Percentiles rank a stretch among this genome's conserved stretches.
Conservation (phyloP, 306 rosid species). For the Gillenia trifoliata region DNA sequence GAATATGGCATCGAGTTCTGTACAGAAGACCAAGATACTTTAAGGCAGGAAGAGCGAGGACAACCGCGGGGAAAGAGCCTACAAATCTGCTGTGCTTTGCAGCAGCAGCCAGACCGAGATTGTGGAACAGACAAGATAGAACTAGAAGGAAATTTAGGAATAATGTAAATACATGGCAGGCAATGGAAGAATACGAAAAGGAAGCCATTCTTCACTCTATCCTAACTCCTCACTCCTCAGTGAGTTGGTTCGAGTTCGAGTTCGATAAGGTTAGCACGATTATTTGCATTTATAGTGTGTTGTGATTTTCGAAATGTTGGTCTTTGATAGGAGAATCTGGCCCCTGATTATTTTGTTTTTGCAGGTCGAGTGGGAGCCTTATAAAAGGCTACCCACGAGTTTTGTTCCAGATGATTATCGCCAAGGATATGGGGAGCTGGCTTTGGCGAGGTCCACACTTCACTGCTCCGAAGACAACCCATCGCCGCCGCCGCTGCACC, state of each 20-base stretch:
- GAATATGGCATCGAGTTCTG: conserved; percentile 61
- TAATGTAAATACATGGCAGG: conserved; percentile 14
- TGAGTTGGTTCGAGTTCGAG: neutral
- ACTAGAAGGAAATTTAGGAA: conserved; percentile 34
- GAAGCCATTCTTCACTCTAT: conserved; percentile 45
- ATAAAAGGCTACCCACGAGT: too few relatives aligned
- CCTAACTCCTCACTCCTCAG: too few relatives aligned
- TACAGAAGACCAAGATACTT: conserved; percentile 63
- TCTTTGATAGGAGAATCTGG: too few relatives aligned
- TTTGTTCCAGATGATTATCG: too few relatives aligned
- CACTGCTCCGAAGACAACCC: neutral
- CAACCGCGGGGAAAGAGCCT: conserved; percentile 71
- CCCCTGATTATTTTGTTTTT: too few relatives aligned
- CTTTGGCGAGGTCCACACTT: too few relatives aligned
- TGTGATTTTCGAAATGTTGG: too few relatives aligned
- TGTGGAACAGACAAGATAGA: conserved; percentile 39
- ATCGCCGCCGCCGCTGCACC: conserved; percentile 30
- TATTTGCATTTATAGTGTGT: too few relatives aligned
- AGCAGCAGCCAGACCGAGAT: conserved; percentile 2
- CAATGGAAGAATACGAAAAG: conserved; percentile 22
- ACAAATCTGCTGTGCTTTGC: conserved; percentile 74
- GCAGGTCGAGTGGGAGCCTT: too few relatives aligned
- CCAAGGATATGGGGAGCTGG: too few relatives aligned
- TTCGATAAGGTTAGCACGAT: too few relatives aligned
- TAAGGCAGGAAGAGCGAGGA: conserved; percentile 58